Evolutionary conservation across 2,329 filamentous ascomycete genomes (phyloP), one percentile per base, ranked within the genome.

Genomic region (Cladosporium halotolerans): DNA sequence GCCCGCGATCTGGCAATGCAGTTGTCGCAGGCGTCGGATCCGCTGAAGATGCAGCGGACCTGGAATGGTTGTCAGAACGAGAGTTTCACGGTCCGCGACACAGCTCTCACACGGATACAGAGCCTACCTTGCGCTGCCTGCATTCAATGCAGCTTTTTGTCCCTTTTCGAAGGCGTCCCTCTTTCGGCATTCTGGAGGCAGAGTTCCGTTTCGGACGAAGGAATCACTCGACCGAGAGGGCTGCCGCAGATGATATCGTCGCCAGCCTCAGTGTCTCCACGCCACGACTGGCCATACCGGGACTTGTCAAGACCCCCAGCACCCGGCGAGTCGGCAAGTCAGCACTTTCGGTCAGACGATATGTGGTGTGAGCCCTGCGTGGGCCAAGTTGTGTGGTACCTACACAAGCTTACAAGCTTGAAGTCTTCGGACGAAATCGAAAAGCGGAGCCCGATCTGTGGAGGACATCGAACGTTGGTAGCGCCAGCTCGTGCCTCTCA

Each of bases 91-190:
- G 13, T 43, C 19, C 16, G 11, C 40, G 4, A 16, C 40, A 18
- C 19, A 14, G 14, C 4, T 43, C 3, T 5, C 23, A 45, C 13
- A 4, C 16, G 16, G 36, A 40, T 6, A 14, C 3, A 14, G n/a
- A 39, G n/a, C 8, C n/a, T 44, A 44, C 42, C 42, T 44, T 28
- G 16, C 42, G 13, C 10, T 28, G 42, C 16, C 19, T 55, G 66
- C 65, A 67, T 53, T 67, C 65, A 28, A 60, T 60, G 55, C 65
- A 67, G 49, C 63, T 66, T 44, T 56, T 62, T 4, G 63, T 66
- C 16, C 65, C 64, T 50, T 66, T 66, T 19, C 65, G 61, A 55
- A 63, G 51, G 16, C 36, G 36, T 14, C 36, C 50, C 60, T 62
- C 51, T 56, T 58, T 23, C 43, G 32, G 47, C 32, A 39, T 39